These are phyloP conservation scores for Radiomyces spectabilis DNA, from an alignment of 192 early-diverging fungal genomes.

Conservation along the genomic window DNA sequence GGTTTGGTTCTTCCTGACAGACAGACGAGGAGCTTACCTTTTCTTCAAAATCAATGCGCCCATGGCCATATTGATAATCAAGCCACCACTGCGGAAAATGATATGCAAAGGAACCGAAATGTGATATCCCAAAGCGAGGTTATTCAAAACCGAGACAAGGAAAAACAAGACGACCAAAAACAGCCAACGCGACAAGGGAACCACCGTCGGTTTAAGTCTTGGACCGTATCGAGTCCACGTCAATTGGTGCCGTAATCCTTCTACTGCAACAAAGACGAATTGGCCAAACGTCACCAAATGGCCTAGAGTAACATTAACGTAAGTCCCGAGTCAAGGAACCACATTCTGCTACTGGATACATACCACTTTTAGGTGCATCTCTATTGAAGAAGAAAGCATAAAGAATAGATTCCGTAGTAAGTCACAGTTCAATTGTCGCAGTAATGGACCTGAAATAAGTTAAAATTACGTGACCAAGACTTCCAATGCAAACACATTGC, in stretches of 20 bases:
- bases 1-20: too few species aligned
- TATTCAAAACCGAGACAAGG: slow-evolving; percentile 73
- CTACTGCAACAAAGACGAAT: slow-evolving; percentile 69
- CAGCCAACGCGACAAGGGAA: slow-evolving; percentile 70
- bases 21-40: slow-evolving; percentile 29
- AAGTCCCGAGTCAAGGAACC: background rate
- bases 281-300: slow-evolving; percentile 80
- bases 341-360: background rate
- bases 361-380: slow-evolving; percentile 53
- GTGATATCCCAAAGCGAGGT: slow-evolving; percentile 68
- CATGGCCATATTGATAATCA: slow-evolving; percentile 79
- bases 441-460: background rate
- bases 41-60: slow-evolving; percentile 59
- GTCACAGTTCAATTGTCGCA: background rate
- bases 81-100: slow-evolving; percentile 76
- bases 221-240: slow-evolving; percentile 31
- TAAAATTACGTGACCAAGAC: slow-evolving; percentile 55
- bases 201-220: slow-evolving; percentile 37
- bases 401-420: background rate
- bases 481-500: slow-evolving; percentile 82
- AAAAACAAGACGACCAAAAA: slow-evolving; percentile 75
- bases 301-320: slow-evolving; percentile 27
- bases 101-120: slow-evolving; percentile 89
- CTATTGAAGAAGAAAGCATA: slow-evolving; percentile 15
- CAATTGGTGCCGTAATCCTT: slow-evolving; percentile 54